Evolutionary conservation across 495 filamentous ascomycete species (phyloP), one percentile per base, ranked within the genome.

Genomic region (Daldinia childiae): DNA sequence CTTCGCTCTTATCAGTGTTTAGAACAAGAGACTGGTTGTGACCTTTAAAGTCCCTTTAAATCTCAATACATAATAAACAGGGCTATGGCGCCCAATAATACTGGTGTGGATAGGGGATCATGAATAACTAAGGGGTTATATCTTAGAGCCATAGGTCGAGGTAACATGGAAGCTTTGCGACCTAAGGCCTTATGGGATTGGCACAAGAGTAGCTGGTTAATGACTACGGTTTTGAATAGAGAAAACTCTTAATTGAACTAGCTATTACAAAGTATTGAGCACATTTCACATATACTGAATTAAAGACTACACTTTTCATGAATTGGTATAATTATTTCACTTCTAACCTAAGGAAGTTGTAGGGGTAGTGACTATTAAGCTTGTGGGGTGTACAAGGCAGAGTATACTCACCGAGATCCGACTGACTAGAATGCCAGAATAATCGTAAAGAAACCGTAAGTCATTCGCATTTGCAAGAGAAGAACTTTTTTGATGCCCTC

Each of bases 351-450:
- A 24, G 1, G 43, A 48, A 24, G 43, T 8, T 48, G 21, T 24
- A 21, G 43, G 43, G 43, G 6, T 48, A 48, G 43, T 48, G 19
- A 48, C 43, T 48, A 48, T 48, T 24, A 68, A 61, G 56, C 54
- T 30, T 48, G 51, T 36, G 51, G 8, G 39, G 62, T 52, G 27
- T 12, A 66, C 21, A 36, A 61, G 51, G 62, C n/a, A 58, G 50
- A 66, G 61, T 69, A 73, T 69, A 73, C 70, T 73, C 70, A 73
- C 70, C 65, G 51, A 54, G 45, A 57, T 39, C 36, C 55, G 34
- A 24, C 45, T 48, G 26, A 57, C 56, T 27, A 50, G 56, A n/a
- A 48, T 48, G 60, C 62, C 57, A 63, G 60, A 55, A 14, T 48
- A 62, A 26, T 52, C 21, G 24, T 21, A 34, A 43, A 59, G 19